Base-by-base conservation (phyloP, 768 basidiomycete species). In the Tylopilus sp. region DNA sequence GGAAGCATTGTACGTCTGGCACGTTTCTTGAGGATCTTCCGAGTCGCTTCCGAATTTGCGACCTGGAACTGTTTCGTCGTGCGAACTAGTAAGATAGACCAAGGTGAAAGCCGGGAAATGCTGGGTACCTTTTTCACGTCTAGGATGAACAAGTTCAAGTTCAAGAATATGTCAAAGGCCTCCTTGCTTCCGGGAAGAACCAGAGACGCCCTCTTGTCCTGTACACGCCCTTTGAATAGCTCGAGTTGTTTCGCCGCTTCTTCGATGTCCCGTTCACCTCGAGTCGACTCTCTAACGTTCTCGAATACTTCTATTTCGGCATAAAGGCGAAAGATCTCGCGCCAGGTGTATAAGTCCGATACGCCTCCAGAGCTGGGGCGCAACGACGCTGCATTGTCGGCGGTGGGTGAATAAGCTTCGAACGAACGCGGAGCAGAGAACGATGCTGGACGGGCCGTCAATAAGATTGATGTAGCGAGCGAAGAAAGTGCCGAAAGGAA, bases 11-110 rank as follows among this genome's bases (percentile, higher is more conserved):
- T 96, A 4, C 91, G 84, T 66, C 96, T 96, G 26, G 89, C 80
- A 64, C 95, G 94, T 65, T 97, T 97, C 77, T 96, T 96, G 47
- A 96, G 79, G 54, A 93, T 93, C 72, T 97, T 97, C 31, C 92
- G 83, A 3, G 87, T 89, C 2, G 93, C 94, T 68, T 96, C 92
- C 8, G 86, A 78, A 63, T 92, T 96, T 8, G 90, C 92, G 34
- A 79, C 65, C 63, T 92, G 87, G 64, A 93, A 91, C 87, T 89
- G 31, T 17, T 19, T 13, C n/a, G 30, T 17, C 30, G 8, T 10
- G 10, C 48, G 33, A 57, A 22, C 31, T 44, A 24, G 53, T 24
- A 14, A 22, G 5, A 37, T 7, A 28, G 29, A 26, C 25, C 11
- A 34, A 45, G 29, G 11, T 1, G 45, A 3, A 19, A 43, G 14